Percentiles rank a stretch among this genome's conserved stretches.
Evolutionary conservation across 345 rosid species (phyloP).

Genomic region (Eucalyptus urophylla): DNA sequence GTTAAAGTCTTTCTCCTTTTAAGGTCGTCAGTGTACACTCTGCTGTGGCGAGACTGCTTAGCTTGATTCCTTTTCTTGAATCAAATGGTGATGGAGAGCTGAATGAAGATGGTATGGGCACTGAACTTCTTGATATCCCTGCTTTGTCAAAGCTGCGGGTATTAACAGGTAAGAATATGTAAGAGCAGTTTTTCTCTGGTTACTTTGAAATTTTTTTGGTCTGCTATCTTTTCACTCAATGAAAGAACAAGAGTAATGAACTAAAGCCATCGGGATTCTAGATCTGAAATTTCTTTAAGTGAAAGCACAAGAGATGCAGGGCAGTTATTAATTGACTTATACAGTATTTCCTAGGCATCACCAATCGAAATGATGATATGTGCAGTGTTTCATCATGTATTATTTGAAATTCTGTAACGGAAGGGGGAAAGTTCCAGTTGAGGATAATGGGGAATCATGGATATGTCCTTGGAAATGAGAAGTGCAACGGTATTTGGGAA

Average conservation of each 20-base stretch:
- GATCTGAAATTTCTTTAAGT: neutral
- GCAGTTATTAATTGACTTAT: neutral
- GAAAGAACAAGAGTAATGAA: neutral
- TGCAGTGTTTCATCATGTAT: accelerated
- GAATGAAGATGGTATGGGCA: conserved; percentile 29
- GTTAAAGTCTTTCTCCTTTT: neutral
- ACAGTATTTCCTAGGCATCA: neutral
- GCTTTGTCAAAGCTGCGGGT: conserved; percentile 47
- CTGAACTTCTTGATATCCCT: conserved; percentile 28
- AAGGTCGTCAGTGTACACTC: conserved; percentile 66
- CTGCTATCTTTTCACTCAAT: neutral
- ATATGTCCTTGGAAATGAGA: neutral
- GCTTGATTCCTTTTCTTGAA: conserved; percentile 48
- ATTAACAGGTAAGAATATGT: conserved; percentile 33
- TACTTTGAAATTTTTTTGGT: neutral
- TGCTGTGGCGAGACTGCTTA: conserved; percentile 38
- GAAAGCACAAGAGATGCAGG: neutral
- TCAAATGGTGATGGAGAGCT: conserved; percentile 17
- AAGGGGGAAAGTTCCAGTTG: neutral
- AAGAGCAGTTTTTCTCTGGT: neutral
- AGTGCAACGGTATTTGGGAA: neutral
- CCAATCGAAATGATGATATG: neutral
- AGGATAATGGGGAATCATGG: neutral
- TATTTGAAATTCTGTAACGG: neutral
- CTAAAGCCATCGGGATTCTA: neutral